Base-by-base conservation (phyloP, 2,329 filamentous ascomycete species). In the Penicillium olsonii region DNA sequence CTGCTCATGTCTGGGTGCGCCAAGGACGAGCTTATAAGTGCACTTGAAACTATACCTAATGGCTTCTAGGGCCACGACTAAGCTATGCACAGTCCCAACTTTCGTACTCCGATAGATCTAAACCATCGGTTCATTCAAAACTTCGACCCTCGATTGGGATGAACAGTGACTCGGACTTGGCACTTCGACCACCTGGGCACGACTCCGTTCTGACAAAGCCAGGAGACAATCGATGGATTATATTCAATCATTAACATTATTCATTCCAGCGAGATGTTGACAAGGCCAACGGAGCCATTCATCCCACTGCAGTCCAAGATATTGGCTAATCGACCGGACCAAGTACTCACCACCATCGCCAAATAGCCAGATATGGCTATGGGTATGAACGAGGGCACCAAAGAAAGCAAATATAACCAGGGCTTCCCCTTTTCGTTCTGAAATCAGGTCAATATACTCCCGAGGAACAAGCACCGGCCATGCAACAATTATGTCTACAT, bases 331-430 rank as follows among this genome's bases (percentile, higher is more conserved):
- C 1, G 52, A 44, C 11, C 53, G 38, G 24, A 69, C 54, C 15
- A 69, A n/a, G 34, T 56, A 66, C 14, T 35, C n/a, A 0, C 68
- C 68, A 6, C 63, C 56, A 45, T 69, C 60, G 4, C 59, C 60
- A 41, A 73, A 65, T 4, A 61, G 39, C 72, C 73, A 76, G 26
- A 59, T 61, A 8, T 66, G 50, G 6, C 61, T 60, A n/a, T 59
- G 61, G 2, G 54, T 51, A 53, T 75, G 68, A 15, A 75, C 43
- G 0, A 72, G 19, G 1, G 71, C 62, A 2, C 67, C 70, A 48
- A 68, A 75, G 47, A 73, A 64, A 5, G 70, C 69, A 5, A 74
- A 54, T 8, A 75, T 65, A 6, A 69, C 62, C 4, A 75, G 55
- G 5, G 72, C 69, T 48, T 74, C 69, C 0, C 68, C 67, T 8